These are phyloP conservation scores for Penicillium occitanis DNA, from an alignment of 2,329 filamentous ascomycete genomes.

Conservation along the genomic window DNA sequence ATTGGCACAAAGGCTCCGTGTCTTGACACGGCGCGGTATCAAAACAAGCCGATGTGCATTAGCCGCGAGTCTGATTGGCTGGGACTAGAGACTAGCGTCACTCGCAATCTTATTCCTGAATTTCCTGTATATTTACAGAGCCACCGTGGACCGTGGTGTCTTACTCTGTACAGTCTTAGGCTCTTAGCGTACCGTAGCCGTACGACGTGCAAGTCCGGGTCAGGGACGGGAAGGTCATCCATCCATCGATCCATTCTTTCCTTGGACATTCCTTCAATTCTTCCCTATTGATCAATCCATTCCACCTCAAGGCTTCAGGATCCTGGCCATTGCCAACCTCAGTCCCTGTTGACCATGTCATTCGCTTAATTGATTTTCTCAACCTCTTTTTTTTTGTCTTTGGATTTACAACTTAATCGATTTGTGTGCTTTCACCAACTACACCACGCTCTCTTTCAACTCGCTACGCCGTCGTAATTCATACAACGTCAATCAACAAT, in stretches of 20 bases:
- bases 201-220: background rate
- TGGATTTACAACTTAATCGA: background rate
- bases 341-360: constrained; percentile 20
- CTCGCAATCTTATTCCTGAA: constrained; percentile 1
- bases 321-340: constrained; percentile 6
- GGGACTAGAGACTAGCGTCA: background rate
- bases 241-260: background rate
- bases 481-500: background rate
- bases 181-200: background rate
- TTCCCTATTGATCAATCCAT: constrained; percentile 2
- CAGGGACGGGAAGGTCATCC: constrained; percentile 12
- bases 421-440: constrained; percentile 15
- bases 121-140: background rate
- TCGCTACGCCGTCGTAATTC: background rate
- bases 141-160: too few relatives aligned
- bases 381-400: background rate
- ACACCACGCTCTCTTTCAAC: constrained; percentile 17
- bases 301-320: constrained; percentile 12
- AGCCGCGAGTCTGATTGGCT: background rate
- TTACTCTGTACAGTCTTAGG: too few relatives aligned
- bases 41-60: background rate
- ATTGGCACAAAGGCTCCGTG: background rate
- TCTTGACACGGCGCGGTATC: constrained; percentile 1
- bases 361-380: constrained; percentile 18
- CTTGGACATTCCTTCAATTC: background rate